phyloP scores from a whole-genome alignment of 73 alveolate genomes.

The Uronychia setigera region DNA sequence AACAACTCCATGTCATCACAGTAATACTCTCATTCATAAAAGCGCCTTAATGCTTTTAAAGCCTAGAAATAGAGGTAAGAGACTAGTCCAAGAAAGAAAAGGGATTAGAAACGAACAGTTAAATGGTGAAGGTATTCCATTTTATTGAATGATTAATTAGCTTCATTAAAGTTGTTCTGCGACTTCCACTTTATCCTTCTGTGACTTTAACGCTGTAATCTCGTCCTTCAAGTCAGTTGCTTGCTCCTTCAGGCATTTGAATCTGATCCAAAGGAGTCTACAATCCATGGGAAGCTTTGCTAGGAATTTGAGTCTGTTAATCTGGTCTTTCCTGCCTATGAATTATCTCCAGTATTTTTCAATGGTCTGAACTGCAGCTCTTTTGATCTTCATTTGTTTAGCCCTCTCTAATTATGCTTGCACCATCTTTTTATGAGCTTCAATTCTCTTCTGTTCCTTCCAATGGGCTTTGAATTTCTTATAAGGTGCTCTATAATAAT shows the following conservation, averaged over 20 bases:
- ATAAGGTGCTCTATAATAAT: neutral
- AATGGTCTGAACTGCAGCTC: neutral
- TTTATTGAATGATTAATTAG: neutral
- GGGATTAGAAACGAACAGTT: no score
- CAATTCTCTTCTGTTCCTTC: neutral
- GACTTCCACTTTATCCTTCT: neutral
- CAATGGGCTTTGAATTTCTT: neutral
- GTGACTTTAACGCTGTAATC: constrained; percentile 4
- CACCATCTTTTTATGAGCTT: neutral
- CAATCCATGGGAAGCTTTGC: constrained; percentile 42
- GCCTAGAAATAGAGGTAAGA: neutral
- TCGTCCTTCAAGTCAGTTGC: constrained; percentile 54
- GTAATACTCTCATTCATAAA: neutral
- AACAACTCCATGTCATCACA: neutral
- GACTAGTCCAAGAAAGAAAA: no score
- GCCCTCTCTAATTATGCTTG: neutral
- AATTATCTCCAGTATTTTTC: neutral
- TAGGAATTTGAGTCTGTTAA: neutral
- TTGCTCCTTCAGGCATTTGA: constrained; percentile 32
- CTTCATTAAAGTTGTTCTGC: neutral
- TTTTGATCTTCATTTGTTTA: neutral
- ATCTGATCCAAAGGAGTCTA: constrained; percentile 51
- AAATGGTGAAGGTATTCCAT: neutral
- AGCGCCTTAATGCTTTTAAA: neutral
- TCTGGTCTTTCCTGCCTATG: neutral